Evolutionary conservation across 2,329 filamentous ascomycete species (phyloP).

Genomic region (Aspergillus fumigatiaffinis): DNA sequence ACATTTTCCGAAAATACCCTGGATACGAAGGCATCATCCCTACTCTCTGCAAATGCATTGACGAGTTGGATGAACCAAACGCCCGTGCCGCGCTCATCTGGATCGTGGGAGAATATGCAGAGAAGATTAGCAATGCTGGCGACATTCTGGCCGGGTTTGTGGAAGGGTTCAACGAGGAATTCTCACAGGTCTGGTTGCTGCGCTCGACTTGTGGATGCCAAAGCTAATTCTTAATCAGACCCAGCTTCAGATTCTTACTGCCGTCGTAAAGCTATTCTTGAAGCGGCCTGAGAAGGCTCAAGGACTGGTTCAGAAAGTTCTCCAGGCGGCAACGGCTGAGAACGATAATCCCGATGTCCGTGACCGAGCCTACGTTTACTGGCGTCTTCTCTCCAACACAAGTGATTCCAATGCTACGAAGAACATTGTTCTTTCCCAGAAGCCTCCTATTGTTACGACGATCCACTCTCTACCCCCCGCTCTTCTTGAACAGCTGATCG

Average conservation of each 20-base stretch:
- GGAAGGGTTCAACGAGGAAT: slow-evolving; percentile 92
- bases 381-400: slow-evolving; percentile 76
- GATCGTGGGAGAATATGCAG: slow-evolving; percentile 98
- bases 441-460: slow-evolving; percentile 89
- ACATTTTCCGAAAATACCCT: slow-evolving; percentile 95
- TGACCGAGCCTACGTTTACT: slow-evolving; percentile 96
- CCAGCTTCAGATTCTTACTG: slow-evolving; percentile 96
- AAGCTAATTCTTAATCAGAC: slow-evolving; percentile 53
- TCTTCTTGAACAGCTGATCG: slow-evolving; percentile 83
- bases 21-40: slow-evolving; percentile 98
- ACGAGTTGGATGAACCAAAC: slow-evolving; percentile 91
- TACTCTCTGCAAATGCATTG: slow-evolving; percentile 91
- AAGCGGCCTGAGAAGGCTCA: slow-evolving; percentile 95
- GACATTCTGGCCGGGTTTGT: slow-evolving; percentile 90
- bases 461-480: slow-evolving; percentile 82
- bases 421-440: slow-evolving; percentile 88
- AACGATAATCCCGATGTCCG: slow-evolving; percentile 98
- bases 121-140: slow-evolving; percentile 98
- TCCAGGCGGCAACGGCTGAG: slow-evolving; percentile 87
- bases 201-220: background rate
- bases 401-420: slow-evolving; percentile 88
- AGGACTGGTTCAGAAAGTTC: slow-evolving; percentile 85
- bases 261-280: slow-evolving; percentile 93
- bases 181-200: slow-evolving; percentile 68
- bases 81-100: slow-evolving; percentile 90